Percentiles rank a stretch among this genome's conserved stretches.
Evolutionary conservation across 192 early-diverging fungal genomes (phyloP).

Genomic region (Dispira simplex): DNA sequence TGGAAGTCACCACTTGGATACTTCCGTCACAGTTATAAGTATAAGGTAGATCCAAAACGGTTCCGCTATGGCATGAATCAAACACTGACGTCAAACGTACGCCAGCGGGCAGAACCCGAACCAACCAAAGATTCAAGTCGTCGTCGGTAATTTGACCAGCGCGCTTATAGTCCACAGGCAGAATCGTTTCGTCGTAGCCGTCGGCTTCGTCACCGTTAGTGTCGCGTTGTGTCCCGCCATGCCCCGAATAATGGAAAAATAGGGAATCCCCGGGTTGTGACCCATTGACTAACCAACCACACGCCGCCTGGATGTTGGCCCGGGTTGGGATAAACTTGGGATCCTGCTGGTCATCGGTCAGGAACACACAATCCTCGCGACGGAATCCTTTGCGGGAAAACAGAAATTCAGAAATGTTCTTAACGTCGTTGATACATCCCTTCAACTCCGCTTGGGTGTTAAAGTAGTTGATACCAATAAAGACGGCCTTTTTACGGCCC

Average conservation of each 20-base stretch:
- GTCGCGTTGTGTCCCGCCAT: constrained; percentile 31
- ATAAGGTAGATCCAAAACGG: constrained; percentile 43
- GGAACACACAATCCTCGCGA: constrained; percentile 35
- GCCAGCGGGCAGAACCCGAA: constrained; percentile 43
- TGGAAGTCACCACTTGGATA: constrained; percentile 18
- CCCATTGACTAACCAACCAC: constrained; percentile 49
- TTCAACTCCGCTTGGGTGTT: constrained; percentile 28
- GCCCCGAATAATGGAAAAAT: constrained; percentile 68
- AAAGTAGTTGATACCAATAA: constrained; percentile 42
- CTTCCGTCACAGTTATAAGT: constrained; percentile 28
- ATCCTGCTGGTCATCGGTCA: constrained; percentile 54
- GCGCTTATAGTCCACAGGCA: constrained; percentile 52
- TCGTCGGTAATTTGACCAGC: constrained; percentile 56
- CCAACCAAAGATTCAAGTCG: constrained; percentile 44
- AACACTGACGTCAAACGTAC: constrained; percentile 57
- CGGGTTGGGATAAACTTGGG: constrained; percentile 25
- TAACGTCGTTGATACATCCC: constrained; percentile 33
- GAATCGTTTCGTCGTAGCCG: constrained; percentile 51
- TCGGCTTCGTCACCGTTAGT: constrained; percentile 30
- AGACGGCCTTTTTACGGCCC: constrained; percentile 27
- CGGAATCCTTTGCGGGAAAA: constrained; percentile 34
- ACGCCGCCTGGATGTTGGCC: constrained; percentile 38
- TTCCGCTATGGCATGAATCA: constrained; percentile 55
- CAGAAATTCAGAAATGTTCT: constrained; percentile 42
- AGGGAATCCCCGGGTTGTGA: constrained; percentile 54